Percentiles rank a stretch among this genome's conserved stretches.
Conservation (phyloP, 208 protist species). For the Trypanosoma congolense region DNA sequence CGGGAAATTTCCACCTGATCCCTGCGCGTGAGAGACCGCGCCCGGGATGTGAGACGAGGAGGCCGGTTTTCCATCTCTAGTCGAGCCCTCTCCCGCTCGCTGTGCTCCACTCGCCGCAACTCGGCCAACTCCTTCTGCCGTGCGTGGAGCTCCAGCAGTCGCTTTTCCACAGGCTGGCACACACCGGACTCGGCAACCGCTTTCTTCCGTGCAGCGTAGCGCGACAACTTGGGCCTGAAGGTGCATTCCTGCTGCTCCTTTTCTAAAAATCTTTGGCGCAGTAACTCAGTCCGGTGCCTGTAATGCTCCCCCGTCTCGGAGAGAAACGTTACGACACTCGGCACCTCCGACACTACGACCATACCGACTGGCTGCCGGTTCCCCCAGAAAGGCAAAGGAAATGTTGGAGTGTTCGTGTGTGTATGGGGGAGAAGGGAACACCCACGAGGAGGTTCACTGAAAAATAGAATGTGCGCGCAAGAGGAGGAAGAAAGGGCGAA, state of each 20-base stretch:
- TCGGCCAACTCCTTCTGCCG: slow-evolving; percentile 25
- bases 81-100: slow-evolving; percentile 17
- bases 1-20: slow-evolving; percentile 21
- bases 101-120: slow-evolving; percentile 25
- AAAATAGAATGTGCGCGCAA: too few species aligned
- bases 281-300: slow-evolving; percentile 55
- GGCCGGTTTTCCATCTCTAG: slow-evolving; percentile 22
- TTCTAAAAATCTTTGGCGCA: slow-evolving; percentile 41
- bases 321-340: slow-evolving; percentile 64
- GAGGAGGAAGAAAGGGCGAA: too few species aligned
- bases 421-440: too few species aligned
- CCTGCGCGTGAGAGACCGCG: slow-evolving; percentile 13
- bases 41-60: slow-evolving; percentile 36
- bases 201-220: slow-evolving; percentile 33
- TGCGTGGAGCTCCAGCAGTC: slow-evolving; percentile 56
- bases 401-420: too few species aligned
- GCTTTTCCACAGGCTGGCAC: slow-evolving; percentile 39
- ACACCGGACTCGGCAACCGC: slow-evolving; percentile 27
- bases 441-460: too few species aligned
- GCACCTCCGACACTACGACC: not conserved
- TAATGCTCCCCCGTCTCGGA: slow-evolving; percentile 51
- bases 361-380: too few species aligned
- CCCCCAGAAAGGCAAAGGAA: too few species aligned
- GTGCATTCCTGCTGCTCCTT: slow-evolving; percentile 35
- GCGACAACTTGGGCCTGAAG: slow-evolving; percentile 48